Base-by-base conservation (phyloP, 2,329 filamentous ascomycete genomes). In the Penicillium brevicompactum region DNA sequence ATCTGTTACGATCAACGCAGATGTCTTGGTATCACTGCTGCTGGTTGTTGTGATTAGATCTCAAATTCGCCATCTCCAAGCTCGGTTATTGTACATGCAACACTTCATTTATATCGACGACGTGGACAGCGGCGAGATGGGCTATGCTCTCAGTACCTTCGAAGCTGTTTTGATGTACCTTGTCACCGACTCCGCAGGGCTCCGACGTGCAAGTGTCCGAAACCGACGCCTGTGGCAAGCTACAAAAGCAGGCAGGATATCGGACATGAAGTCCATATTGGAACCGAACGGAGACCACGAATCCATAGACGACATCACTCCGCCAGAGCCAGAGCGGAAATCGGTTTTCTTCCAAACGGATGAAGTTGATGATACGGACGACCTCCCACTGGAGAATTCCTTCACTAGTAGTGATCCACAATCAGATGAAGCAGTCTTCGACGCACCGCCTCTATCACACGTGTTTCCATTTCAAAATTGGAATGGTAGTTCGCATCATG, bases 91-190 rank as follows among this genome's bases (percentile, higher is more conserved):
- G n/a, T 99, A 97, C 71, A 96, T 97, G 82, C 89, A 93, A 42
- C 91, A 96, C 67, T 99, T 97, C 69, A 94, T 97, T 63, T 99
- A 96, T 74, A 92, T 96, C 48, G 94, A 97, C 65, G 94, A 99
- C 74, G 92, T 99, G 8, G 94, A 99, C 63, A 95, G 87, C 58
- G 94, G 94, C 46, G 94, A 99, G 75, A 88, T 95, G 80, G 94
- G 94, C 8, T 99, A 99, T 73, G 92, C 93, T 0, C 75, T 99
- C 48, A 97, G 93, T 73, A 99, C 94, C 0, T 91, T 97, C 57
- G 94, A 99, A 73, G 94, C 92, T 6, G 94, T 99, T 0, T 75
- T 99, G 32, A 87, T 91, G 1, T 97, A 99, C 70, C 83, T 99
- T 2, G 84, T 87, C 8, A 84, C 87, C 57, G 92, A 96, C 69